Base-by-base conservation (phyloP, 1,284 basidiomycete species). In the Ustilago shanxiensis region DNA sequence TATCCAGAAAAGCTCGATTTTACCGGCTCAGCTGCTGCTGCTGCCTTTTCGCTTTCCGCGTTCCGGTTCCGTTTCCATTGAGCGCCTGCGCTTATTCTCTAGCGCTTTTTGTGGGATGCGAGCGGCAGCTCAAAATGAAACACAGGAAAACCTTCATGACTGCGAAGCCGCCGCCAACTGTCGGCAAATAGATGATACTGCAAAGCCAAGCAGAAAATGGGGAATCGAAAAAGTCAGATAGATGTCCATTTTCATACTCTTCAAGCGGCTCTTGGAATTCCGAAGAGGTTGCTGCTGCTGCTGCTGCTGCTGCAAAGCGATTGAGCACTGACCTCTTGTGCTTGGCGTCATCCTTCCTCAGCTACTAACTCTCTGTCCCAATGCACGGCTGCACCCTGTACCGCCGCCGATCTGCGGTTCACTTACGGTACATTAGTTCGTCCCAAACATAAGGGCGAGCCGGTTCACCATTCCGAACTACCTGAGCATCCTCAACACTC, bases 341-440 rank as follows among this genome's bases (percentile, higher is more conserved):
- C 35, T 44, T 56, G 54, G 35, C 24, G 20, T 44, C 14, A 18
- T 26, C 44, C 54, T 33, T 5, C 6, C 5, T 11, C 11, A 11
- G 31, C 5, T 5, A 33, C 31, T 33, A 11, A 11, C n/a, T 33
- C 31, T 33, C 5, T 35, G 18, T 56, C 39, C 54, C 37, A 26
- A 44, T 56, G 54, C 37, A 44, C 39, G 13, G 22, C 39, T 56
- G 54, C 54, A 44, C 22, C 39, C 3, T 56, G 54, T 24, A 56
- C 54, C 39, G 54, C 54, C 20, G 54, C 39, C 39, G 54, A 56
- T 41, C 39, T 44, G 54, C 54, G n/a, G n/a, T n/a, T n/a, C n/a
- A n/a, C n/a, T n/a, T n/a, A n/a, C n/a, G n/a, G n/a, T n/a, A n/a
- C 35, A 6, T 56, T 29, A 28, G 24, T 56, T 29, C 3, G 18